Evolutionary conservation across 805 yeast genomes (phyloP), one percentile per base, ranked within the genome.

Genomic region (Dipodascopsis uninucleata): DNA sequence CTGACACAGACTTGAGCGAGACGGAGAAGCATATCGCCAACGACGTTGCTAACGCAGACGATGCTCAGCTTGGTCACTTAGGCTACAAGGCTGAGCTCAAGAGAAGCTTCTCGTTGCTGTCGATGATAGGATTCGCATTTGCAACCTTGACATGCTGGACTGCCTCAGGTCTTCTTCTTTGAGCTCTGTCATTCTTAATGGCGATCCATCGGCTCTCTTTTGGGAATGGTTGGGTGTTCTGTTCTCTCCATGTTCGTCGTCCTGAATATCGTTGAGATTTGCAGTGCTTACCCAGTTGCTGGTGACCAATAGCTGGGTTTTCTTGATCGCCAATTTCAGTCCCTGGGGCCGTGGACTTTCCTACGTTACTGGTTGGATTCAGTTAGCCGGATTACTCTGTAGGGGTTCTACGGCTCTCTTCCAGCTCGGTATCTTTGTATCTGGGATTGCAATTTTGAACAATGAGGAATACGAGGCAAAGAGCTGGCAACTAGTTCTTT

Each of bases 291-390:
- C 66, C 87, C 87, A 31, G 79, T 83, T 5, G 70, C 81, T 8
- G 77, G 83, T 22, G 86, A 86, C 36, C 71, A 82, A 5, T 83
- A 81, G 81, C 55, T 84, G 86, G 47, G 80, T 80, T 23, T 36
- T 47, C 29, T 39, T 47, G 23, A 37, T 47, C 31, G 43, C 52
- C 34, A 39, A 36, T 14, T 38, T 38, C 44, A 42, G 40, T 44
- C 41, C 51, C n/a, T 49, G 49, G 49, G 53, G 53, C 12, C 52
- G 52, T 14, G 53, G 39, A 7, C 45, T 47, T 21, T 50, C 52
- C n/a, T 50, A 47, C 35, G 28, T 41, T 39, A 36, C 43, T 34
- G 52, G 52, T 20, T 57, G 57, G 53, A 54, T 53, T 43, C 59
- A 55, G 44, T 50, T 57, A 22, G 58, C 56, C 4, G 60, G 58